Conservation (phyloP, 2,329 filamentous ascomycete genomes). For the Sporothrix globosa region DNA sequence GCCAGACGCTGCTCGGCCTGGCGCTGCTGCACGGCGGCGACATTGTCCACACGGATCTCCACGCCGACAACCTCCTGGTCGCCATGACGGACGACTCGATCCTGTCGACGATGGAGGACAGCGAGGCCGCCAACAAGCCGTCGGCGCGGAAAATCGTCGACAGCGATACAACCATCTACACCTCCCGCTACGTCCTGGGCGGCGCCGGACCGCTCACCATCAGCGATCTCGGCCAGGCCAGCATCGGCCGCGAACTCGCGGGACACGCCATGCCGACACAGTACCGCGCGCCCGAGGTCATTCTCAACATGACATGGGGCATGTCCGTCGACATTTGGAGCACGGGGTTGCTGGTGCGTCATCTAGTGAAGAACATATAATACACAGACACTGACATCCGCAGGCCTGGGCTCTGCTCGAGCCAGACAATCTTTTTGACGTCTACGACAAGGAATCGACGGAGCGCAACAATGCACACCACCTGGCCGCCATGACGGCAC, state of each 20-base stretch:
- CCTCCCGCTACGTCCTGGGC: slow-evolving; percentile 43
- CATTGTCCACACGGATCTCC: slow-evolving; percentile 16
- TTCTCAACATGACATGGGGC: slow-evolving; percentile 45
- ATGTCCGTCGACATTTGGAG: slow-evolving; percentile 46
- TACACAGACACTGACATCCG: background rate
- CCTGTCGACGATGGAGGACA: background rate
- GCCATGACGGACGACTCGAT: background rate
- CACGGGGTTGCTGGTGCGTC: slow-evolving; percentile 43
- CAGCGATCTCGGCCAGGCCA: slow-evolving; percentile 46
- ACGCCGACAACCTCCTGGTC: slow-evolving; percentile 18
- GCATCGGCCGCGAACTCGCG: slow-evolving; percentile 36
- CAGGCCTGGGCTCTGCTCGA: slow-evolving; percentile 41
- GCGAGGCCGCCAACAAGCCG: background rate
- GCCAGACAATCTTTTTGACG: slow-evolving; percentile 36
- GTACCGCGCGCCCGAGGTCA: slow-evolving; percentile 46
- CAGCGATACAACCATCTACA: slow-evolving; percentile 38
- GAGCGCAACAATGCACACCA: slow-evolving; percentile 41
- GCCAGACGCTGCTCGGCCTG: background rate
- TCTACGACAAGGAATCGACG: slow-evolving; percentile 33
- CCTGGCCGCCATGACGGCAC: slow-evolving; percentile 40
- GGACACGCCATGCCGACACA: slow-evolving; percentile 41
- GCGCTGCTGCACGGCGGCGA: background rate
- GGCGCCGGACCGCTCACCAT: slow-evolving; percentile 42
- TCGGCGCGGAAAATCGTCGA: background rate
- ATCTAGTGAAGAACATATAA: background rate